Conservation (phyloP, 495 filamentous ascomycete species). For the Daldinia concentrica region DNA sequence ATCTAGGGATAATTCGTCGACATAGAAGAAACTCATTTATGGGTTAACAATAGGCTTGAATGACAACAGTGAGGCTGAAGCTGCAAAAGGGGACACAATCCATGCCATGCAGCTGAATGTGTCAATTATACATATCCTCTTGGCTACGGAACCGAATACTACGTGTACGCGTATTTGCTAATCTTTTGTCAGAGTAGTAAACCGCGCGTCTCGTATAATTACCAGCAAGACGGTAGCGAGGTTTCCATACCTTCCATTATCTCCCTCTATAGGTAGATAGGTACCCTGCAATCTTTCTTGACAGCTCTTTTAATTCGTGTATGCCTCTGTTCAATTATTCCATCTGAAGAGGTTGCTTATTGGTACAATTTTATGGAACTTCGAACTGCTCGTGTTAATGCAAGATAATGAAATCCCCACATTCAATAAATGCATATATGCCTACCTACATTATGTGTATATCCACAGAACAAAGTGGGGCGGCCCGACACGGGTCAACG, state of each 20-base stretch:
- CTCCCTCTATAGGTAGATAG: neutral
- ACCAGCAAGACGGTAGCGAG: constrained; percentile 33
- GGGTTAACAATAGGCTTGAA: neutral
- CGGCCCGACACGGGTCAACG: neutral
- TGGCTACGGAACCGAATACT: constrained; percentile 25
- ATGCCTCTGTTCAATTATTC: too few relatives aligned
- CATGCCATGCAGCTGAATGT: constrained; percentile 21
- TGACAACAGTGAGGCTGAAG: constrained; percentile 22
- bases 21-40: neutral
- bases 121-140: constrained; percentile 19
- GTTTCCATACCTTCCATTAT: constrained; percentile 25
- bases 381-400: too few relatives aligned
- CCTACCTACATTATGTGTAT: neutral
- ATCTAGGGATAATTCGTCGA: neutral
- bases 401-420: neutral
- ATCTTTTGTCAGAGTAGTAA: constrained; percentile 36
- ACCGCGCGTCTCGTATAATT: constrained; percentile 3
- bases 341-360: too few relatives aligned
- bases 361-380: too few relatives aligned
- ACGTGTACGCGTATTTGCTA: constrained; percentile 23
- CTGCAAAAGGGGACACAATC: neutral
- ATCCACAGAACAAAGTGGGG: neutral
- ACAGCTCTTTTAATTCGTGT: too few relatives aligned
- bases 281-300: neutral
- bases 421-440: neutral